Conservation (phyloP, 2,329 filamentous ascomycete genomes). For the Nothophaeocryptopus gaeumannii region DNA sequence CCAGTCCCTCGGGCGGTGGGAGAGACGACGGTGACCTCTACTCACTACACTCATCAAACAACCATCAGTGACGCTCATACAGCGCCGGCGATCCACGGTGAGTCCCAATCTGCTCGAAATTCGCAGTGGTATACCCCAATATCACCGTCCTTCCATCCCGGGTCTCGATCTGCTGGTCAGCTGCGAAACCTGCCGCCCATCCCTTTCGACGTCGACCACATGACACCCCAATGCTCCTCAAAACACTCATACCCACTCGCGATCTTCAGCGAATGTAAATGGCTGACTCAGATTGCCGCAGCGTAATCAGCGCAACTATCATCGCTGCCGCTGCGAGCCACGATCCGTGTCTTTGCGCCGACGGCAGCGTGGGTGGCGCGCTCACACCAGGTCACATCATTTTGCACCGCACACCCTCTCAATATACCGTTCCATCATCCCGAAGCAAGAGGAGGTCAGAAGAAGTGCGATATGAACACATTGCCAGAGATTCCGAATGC, state of each 20-base stretch:
- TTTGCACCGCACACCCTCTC: constrained; percentile 11
- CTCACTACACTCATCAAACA: constrained; percentile 23
- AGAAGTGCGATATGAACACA: constrained; percentile 35
- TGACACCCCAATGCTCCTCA: constrained; percentile 3
- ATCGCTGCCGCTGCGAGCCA: constrained; percentile 11
- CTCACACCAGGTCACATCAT: constrained; percentile 6
- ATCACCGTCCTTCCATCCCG: constrained; percentile 19
- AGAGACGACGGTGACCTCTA: constrained; percentile 26
- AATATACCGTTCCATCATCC: constrained; percentile 13
- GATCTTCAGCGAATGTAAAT: not conserved
- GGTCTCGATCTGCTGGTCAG: constrained; percentile 16
- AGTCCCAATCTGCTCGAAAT: constrained; percentile 19
- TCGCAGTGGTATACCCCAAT: constrained; percentile 18
- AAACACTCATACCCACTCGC: not conserved
- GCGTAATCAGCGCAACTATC: constrained; percentile 4
- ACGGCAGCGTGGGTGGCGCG: constrained; percentile 25
- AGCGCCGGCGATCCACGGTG: constrained; percentile 28
- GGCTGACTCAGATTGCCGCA: constrained; percentile 11
- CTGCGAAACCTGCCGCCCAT: constrained; percentile 19
- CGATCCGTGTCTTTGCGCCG: constrained; percentile 30
- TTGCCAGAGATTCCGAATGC: constrained; percentile 36
- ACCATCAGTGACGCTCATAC: constrained; percentile 25
- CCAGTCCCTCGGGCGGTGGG: no score
- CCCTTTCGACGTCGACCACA: constrained; percentile 20
- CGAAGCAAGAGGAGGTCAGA: constrained; percentile 7